A percentile compares a stretch with the other conserved stretches of the same genome.
Conservation (phyloP, 768 basidiomycete species). For the Epithele typhae region DNA sequence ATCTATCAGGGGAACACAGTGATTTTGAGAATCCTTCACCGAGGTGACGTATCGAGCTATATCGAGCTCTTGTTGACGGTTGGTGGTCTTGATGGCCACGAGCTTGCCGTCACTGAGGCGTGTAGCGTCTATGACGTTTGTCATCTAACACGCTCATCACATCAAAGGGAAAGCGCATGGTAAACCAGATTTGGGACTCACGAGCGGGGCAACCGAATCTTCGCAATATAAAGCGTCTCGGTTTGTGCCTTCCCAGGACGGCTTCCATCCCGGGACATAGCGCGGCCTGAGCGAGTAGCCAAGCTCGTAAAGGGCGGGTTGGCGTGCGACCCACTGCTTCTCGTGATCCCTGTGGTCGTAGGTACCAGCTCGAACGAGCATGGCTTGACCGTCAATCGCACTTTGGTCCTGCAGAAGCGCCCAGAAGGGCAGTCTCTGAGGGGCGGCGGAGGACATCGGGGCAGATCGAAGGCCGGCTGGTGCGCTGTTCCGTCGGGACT, state of each 20-base stretch:
- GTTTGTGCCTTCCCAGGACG: slow-evolving; percentile 17
- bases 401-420: too few relatives aligned
- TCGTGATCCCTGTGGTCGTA: too few relatives aligned
- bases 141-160: neutral
- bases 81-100: slow-evolving; percentile 13
- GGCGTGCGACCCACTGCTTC: neutral
- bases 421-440: too few relatives aligned
- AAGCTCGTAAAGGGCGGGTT: slow-evolving; percentile 3
- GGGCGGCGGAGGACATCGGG: too few relatives aligned
- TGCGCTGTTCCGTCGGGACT: too few relatives aligned
- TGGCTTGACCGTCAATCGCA: too few relatives aligned
- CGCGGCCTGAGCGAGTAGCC: slow-evolving; percentile 20
- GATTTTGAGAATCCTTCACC: slow-evolving; percentile 14
- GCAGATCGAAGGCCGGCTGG: too few relatives aligned
- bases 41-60: slow-evolving; percentile 8
- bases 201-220: slow-evolving; percentile 6
- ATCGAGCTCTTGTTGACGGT: slow-evolving; percentile 5
- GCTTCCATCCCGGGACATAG: slow-evolving; percentile 14
- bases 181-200: neutral
- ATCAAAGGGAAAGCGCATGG: neutral
- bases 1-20: slow-evolving; percentile 21
- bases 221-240: slow-evolving; percentile 10
- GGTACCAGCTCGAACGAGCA: too few relatives aligned
- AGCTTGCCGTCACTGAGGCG: neutral
- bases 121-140: slow-evolving; percentile 15